Evolutionary conservation across 2,329 filamentous ascomycete genomes (phyloP), one percentile per base, ranked within the genome.

Genomic region (Akanthomyces uredinophilus): DNA sequence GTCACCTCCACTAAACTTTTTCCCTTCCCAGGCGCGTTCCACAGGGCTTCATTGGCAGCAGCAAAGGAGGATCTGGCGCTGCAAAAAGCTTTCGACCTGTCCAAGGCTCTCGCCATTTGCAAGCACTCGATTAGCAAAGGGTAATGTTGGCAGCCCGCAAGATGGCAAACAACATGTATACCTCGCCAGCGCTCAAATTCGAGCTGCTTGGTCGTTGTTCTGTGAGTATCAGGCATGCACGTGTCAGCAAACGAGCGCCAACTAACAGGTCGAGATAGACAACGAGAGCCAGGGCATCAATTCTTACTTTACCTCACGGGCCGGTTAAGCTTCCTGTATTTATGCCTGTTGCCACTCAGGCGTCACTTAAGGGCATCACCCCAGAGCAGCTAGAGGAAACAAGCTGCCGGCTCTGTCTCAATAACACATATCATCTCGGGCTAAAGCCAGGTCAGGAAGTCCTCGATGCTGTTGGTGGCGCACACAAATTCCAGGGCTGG

Each of bases 281-380:
- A 54, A 98, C 94, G 13, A 92, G 94, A 81, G 95, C 95, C 29
- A 90, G 95, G 68, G 95, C 95, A 55, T 95, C 95, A 59, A 87
- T 86, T 63, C 82, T 99, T 60, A 89, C 88, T 53, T 87, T 99
- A 29, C 94, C 95, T 56, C 96, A 99, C 85, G 95, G 95, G 63
- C 83, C 89, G 1, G 93, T 99, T 29, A 86, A 90, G 69, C 84
- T 98, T 35, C 95, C 96, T 8, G 87, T 98, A 63, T 99, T 99
- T 76, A 99, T 99, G 95, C 95, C 95, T 18, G 95, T 99, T 49
- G 95, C 95, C 35, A 99, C 95, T 0, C 95, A 99, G 76, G 95
- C 91, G 1, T 96, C 94, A 0, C 82, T 99, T 44, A 99, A 99
- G 73, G 95, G 95, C 49, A 78, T 99, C 61, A 98, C 95, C 0